A percentile compares a stretch with the other conserved stretches of the same genome.
Conservation (phyloP, 2,329 filamentous ascomycete species). For the Talaromyces islandicus region DNA sequence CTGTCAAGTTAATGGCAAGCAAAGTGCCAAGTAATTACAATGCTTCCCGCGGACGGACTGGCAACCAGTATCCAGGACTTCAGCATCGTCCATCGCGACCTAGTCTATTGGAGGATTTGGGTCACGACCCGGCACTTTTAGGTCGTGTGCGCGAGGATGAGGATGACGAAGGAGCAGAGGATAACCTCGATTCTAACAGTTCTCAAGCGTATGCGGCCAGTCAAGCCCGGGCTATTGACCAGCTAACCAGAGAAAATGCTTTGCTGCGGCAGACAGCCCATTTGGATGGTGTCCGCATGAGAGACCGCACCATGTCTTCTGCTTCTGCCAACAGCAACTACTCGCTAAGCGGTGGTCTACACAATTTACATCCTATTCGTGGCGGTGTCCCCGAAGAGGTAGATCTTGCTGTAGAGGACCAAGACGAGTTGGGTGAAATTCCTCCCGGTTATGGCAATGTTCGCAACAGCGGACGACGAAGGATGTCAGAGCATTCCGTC, state of each 20-base stretch:
- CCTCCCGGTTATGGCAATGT: constrained; percentile 31
- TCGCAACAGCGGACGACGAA: constrained; percentile 31
- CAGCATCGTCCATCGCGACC: constrained; percentile 71
- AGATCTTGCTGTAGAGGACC: constrained; percentile 40
- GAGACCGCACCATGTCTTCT: constrained; percentile 37
- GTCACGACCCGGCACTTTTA: constrained; percentile 41
- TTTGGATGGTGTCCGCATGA: constrained; percentile 28
- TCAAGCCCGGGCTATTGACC: constrained; percentile 41
- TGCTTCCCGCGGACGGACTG: constrained; percentile 30
- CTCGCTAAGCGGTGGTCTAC: constrained; percentile 24
- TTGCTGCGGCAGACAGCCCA: constrained; percentile 41
- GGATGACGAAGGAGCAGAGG: constrained; percentile 25
- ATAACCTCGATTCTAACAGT: constrained; percentile 32
- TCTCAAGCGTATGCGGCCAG: constrained; percentile 30
- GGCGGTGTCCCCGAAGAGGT: constrained; percentile 38
- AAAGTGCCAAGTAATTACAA: constrained; percentile 24
- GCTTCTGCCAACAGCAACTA: constrained; percentile 30
- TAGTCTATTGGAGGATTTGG: constrained; percentile 41
- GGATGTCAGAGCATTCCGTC: constrained; percentile 40
- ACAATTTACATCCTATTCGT: constrained; percentile 34
- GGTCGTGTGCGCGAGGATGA: constrained; percentile 45
- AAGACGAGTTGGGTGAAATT: constrained; percentile 37
- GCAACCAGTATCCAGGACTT: constrained; percentile 57
- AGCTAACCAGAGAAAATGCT: constrained; percentile 43
- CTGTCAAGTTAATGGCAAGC: constrained; percentile 26